Base-by-base conservation (phyloP, 768 basidiomycete genomes). In the Leccinum pellstonianum region DNA sequence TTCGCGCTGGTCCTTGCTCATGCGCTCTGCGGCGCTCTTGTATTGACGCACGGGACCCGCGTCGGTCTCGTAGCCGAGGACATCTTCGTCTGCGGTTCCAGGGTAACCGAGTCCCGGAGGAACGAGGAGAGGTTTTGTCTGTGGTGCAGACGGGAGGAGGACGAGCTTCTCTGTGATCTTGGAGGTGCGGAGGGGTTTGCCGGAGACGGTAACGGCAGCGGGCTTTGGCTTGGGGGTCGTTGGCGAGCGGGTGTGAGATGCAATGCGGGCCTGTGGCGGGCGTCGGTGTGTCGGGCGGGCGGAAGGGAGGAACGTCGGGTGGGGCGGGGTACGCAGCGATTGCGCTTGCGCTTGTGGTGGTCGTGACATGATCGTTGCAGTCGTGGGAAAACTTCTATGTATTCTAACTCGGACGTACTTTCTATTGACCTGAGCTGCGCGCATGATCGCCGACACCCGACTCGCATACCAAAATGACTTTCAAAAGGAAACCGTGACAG, bases 81-180 rank as follows among this genome's bases (percentile, higher is more conserved):
- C 73, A 27, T 76, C 76, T 19, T 83, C 83, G 33, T 83, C 83
- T 37, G 58, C 59, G 46, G 58, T 61, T 3, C 54, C 59, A 2
- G 70, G 62, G 38, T 65, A 66, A 15, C 57, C 50, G 21, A 52
- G 11, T 3, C 60, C 67, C 1, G 62, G 64, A 3, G 57, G 51
- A 9, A 70, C 71, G 23, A 68, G 69, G 8, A 87, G 81, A 1
- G 92, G 88, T 58, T 84, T 86, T 0, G 93, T 92, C 72, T 98
- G 95, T 1, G 93, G 92, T 27, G 86, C 93, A 41, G 92, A 92
- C 0, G 95, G 95, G 7, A 98, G 82, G 17, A 92, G 81, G 14
- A 98, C 94, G 59, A 95, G 90, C 68, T 91, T 92, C 66, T 95
- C 93, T 1, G 88, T 90, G 0, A 90, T 94, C 76, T 97, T 98